Evolutionary conservation across 1,284 basidiomycete species (phyloP).

Genomic region (Mycosarcoma mackinlayi): DNA sequence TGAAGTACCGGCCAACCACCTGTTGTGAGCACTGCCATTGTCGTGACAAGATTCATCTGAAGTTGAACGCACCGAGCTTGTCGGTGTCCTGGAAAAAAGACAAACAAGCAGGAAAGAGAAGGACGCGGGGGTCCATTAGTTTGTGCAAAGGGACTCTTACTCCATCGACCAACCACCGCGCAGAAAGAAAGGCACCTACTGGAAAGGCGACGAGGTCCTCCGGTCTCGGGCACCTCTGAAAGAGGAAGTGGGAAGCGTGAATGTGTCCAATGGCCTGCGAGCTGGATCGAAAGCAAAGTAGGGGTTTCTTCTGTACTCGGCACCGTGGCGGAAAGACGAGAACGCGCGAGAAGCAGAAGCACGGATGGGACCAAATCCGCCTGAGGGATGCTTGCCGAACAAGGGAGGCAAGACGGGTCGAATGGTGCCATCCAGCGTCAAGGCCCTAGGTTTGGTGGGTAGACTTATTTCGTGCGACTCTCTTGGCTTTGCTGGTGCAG

Average conservation of each 20-base stretch:
- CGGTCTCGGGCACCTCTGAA: conserved; percentile 1
- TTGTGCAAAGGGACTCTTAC: no score
- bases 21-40: conserved; percentile 2
- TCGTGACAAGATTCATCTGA: conserved; percentile 1
- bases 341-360: conserved; percentile 2
- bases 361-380: conserved; percentile 22
- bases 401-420: conserved; percentile 30
- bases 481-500: neutral
- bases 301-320: conserved; percentile 24
- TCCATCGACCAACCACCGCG: no score
- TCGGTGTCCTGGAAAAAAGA: conserved; percentile 24
- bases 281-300: conserved; percentile 15
- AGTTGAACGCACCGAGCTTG: conserved; percentile 36
- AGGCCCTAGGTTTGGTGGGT: conserved; percentile 21
- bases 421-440: conserved; percentile 17
- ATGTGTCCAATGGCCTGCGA: conserved; percentile 10
- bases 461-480: conserved; percentile 7
- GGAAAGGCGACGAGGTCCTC: conserved; percentile 6
- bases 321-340: conserved; percentile 8
- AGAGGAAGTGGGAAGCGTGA: conserved; percentile 4
- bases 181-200: no score
- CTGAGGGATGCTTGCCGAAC: conserved; percentile 1
- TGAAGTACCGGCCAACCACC: no score
- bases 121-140: no score
- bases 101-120: neutral